phyloP scores from a whole-genome alignment of 1,284 basidiomycete species.

The Cryptococcus sp. region DNA sequence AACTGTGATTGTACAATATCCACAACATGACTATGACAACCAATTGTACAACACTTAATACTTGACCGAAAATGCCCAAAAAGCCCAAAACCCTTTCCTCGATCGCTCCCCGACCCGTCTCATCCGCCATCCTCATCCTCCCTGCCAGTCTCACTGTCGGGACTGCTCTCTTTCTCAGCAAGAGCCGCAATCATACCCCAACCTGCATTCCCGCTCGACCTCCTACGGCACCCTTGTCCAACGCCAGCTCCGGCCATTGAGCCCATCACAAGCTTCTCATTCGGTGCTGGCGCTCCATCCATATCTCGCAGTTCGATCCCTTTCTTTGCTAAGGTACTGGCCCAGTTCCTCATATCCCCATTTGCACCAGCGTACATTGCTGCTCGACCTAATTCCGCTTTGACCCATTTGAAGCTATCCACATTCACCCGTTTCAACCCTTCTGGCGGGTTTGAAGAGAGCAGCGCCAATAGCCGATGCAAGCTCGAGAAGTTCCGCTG shows the following conservation, averaged over 20 bases:
- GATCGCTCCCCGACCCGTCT: not conserved
- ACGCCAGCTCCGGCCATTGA: not conserved
- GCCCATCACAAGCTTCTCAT: not conserved
- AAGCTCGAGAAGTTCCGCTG: not conserved
- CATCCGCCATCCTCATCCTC: conserved; percentile 27
- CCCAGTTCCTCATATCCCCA: conserved; percentile 45
- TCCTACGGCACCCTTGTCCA: conserved; percentile 6
- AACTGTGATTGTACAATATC: no score
- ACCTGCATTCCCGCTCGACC: not conserved
- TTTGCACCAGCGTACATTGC: conserved; percentile 42
- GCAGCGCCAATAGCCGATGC: not conserved
- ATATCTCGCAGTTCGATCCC: conserved; percentile 43
- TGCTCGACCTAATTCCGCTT: conserved; percentile 33
- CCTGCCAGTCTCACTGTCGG: conserved; percentile 7
- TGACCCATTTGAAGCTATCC: conserved; percentile 49
- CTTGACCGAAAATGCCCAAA: no score
- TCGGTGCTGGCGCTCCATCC: conserved; percentile 33
- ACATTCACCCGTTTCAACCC: conserved; percentile 27
- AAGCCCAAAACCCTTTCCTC: no score
- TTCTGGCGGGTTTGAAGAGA: conserved; percentile 5
- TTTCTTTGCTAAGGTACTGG: conserved; percentile 19
- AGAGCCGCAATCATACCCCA: not conserved
- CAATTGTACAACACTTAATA: no score
- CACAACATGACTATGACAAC: no score
- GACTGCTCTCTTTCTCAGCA: not conserved